Base-by-base conservation (phyloP, 2,329 filamentous ascomycete species). In the Ilyonectria robusta region DNA sequence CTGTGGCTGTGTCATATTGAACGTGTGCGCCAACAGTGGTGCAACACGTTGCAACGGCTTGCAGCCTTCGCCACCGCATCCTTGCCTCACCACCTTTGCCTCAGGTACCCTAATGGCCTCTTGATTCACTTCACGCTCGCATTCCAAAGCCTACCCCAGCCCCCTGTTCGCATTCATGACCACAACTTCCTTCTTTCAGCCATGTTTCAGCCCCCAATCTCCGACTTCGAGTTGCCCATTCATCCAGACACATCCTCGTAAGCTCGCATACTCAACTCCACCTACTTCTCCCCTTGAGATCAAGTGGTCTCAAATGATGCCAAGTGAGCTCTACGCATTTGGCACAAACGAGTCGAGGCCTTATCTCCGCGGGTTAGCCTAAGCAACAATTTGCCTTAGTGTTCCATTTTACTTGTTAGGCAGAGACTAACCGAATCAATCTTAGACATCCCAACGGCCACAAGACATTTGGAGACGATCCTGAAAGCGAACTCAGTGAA, bases 401-500 rank as follows among this genome's bases (percentile, higher is more conserved):
- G 26, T 33, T 42, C 50, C 47, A 60, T 46, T 15, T 61, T 46
- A 50, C 37, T 50, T 31, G 62, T 53, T 19, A n/a, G 15, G 56
- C 50, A 29, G 13, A 44, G 37, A 69, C 77, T 80, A 69, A 80
- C 57, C 33, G 56, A 68, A 65, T 66, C 56, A 46, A 60, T 23
- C 42, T 48, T 56, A 80, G 78, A 70, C 74, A 72, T 21, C 46
- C 64, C 15, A 80, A 78, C 72, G 77, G 78, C 37, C 71, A 71
- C 55, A 77, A 65, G 59, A 75, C 71, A 1, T 76, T 83, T 40
- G 81, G 82, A 26, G 80, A 83, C 6, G 81, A 84, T 19, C 77
- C 74, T 44, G 79, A 81, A 40, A 81, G 80, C 68, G 84, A 85
- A 26, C 79, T 88, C 15, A 87, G 84, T 59, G 80, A 82, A 31